Evolutionary conservation across 768 basidiomycete species (phyloP).

Genomic region (Pleurotus tuber-regium): DNA sequence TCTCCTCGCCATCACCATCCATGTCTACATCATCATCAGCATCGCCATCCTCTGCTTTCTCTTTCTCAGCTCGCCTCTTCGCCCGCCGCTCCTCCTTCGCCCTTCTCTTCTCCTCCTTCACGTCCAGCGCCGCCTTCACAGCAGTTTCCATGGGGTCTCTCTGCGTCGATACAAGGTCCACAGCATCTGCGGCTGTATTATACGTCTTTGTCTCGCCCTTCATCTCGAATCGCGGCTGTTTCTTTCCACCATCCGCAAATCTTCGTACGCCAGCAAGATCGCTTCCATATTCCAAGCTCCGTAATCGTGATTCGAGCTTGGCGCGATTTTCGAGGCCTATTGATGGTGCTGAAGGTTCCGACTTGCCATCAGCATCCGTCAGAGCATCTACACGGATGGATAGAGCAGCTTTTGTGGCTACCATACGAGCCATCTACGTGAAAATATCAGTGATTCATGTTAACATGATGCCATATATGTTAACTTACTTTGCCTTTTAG

Average conservation of each 20-base stretch:
- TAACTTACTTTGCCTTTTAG: slow-evolving; percentile 87
- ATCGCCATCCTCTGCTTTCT: slow-evolving; percentile 30
- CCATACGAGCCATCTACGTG: slow-evolving; percentile 95
- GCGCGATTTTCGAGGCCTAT: slow-evolving; percentile 92
- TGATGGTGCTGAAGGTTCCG: slow-evolving; percentile 74
- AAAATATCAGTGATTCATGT: slow-evolving; percentile 4
- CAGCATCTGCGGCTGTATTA: slow-evolving; percentile 81
- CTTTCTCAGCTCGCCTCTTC: slow-evolving; percentile 61
- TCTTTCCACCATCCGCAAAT: slow-evolving; percentile 57
- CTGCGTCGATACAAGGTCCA: slow-evolving; percentile 84
- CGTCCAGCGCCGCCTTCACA: slow-evolving; percentile 70
- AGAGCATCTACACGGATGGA: slow-evolving; percentile 98
- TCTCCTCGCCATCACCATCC: slow-evolving; percentile 16
- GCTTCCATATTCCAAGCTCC: slow-evolving; percentile 80
- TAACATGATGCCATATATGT: neutral
- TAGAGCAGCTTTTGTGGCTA: slow-evolving; percentile 95
- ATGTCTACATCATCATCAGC: slow-evolving; percentile 28
- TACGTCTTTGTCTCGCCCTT: slow-evolving; percentile 77
- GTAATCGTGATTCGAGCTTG: slow-evolving; percentile 92
- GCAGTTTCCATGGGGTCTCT: slow-evolving; percentile 76
- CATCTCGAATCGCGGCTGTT: slow-evolving; percentile 82
- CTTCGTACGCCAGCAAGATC: slow-evolving; percentile 73
- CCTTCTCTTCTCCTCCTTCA: slow-evolving; percentile 84
- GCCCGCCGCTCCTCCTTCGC: slow-evolving; percentile 77
- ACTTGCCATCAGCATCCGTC: slow-evolving; percentile 88